phyloP scores from a whole-genome alignment of 306 rosid species.

The Malus sylvestris region DNA sequence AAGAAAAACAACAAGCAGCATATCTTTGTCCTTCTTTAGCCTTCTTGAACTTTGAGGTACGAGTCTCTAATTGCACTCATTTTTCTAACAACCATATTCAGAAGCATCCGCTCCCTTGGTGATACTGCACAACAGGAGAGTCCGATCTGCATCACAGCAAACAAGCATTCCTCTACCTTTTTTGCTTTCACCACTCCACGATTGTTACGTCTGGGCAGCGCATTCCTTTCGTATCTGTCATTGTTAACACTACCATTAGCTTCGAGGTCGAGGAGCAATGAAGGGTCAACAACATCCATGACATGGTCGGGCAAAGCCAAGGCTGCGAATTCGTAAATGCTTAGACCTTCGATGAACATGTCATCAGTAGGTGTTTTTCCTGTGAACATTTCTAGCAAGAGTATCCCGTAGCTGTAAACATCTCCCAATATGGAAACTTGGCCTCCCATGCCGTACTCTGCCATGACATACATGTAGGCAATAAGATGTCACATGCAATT shows the following conservation, averaged over 20 bases:
- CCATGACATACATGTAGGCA: too few species aligned
- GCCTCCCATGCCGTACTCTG: too few species aligned
- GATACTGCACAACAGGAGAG: neutral
- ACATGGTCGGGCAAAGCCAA: neutral
- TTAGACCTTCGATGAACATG: neutral
- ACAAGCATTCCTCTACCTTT: neutral
- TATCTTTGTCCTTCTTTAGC: too few species aligned
- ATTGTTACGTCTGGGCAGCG: neutral
- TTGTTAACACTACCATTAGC: neutral
- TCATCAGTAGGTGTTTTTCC: too few species aligned
- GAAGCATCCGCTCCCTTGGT: neutral
- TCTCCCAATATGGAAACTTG: too few species aligned
- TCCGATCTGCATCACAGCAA: neutral
- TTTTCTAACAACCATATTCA: neutral
- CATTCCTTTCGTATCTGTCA: too few species aligned
- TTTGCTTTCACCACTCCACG: neutral
- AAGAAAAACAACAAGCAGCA: neutral
- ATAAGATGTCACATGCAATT: too few species aligned
- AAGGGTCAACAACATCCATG: neutral
- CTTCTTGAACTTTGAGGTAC: neutral
- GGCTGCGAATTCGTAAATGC: neutral
- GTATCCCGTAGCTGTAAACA: too few species aligned
- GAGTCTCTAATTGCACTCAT: neutral
- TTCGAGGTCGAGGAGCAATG: neutral
- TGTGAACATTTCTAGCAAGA: neutral